Evolutionary conservation across 345 rosid species (phyloP).

Genomic region (Murraya koenigii): DNA sequence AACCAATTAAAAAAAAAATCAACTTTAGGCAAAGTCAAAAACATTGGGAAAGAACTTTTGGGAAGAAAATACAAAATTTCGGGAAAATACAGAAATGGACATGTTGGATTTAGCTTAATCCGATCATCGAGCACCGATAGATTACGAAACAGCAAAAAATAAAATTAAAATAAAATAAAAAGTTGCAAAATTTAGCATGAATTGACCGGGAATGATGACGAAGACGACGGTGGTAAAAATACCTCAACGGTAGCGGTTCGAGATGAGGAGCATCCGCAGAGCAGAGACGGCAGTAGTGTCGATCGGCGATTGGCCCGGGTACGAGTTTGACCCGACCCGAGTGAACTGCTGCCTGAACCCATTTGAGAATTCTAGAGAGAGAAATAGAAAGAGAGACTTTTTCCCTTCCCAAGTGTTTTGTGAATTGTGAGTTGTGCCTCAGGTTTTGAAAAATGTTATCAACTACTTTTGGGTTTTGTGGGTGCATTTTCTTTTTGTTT

Average conservation of each 20-base stretch:
- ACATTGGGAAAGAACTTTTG: not conserved
- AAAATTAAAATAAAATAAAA: no score
- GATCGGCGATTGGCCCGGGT: slow-evolving; percentile 31
- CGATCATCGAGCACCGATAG: not conserved
- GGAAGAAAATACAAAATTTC: not conserved
- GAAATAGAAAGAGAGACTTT: not conserved
- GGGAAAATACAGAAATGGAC: not conserved
- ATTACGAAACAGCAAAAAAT: not conserved
- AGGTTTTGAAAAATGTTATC: not conserved
- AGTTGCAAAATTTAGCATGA: not conserved
- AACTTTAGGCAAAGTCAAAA: not conserved
- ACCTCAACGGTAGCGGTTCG: slow-evolving; percentile 40
- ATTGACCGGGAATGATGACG: not conserved
- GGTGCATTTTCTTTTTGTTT: not conserved
- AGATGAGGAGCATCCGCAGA: slow-evolving; percentile 53
- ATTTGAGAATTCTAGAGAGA: slow-evolving; percentile 16
- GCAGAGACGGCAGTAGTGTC: slow-evolving; percentile 31
- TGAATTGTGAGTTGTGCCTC: not conserved
- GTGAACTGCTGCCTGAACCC: slow-evolving; percentile 55
- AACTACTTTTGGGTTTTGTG: not conserved
- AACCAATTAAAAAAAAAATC: not conserved
- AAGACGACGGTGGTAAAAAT: no score
- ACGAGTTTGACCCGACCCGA: slow-evolving; percentile 32
- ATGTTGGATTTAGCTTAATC: not conserved
- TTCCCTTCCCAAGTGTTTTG: not conserved